phyloP scores from a whole-genome alignment of 23 red algal species.

The Porphyridium purpureum region DNA sequence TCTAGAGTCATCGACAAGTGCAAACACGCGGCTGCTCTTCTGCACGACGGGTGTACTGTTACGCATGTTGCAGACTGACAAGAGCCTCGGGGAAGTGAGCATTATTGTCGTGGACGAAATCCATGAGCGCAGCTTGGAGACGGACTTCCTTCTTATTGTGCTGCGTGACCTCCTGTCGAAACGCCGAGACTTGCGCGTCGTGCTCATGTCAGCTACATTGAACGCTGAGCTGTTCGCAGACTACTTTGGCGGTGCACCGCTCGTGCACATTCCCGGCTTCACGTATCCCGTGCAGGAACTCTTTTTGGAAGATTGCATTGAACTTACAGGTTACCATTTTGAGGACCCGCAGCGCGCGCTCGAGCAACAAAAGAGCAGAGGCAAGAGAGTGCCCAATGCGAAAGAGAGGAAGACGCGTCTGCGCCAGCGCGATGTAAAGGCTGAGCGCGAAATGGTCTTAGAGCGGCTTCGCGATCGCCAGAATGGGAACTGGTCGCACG shows the following conservation, averaged over 20 bases:
- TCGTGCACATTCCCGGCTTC: conserved; percentile 3
- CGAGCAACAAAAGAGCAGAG: no score
- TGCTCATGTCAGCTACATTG: conserved; percentile 25
- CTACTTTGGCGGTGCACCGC: conserved; percentile 10
- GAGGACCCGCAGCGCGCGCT: no score
- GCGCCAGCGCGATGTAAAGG: no score
- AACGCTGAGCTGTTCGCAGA: conserved; percentile 10
- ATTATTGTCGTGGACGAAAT: conserved; percentile 20
- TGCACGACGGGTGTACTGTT: conserved; percentile 22
- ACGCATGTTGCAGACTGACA: conserved; percentile 10
- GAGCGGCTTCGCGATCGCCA: no score
- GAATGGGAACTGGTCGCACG: no score
- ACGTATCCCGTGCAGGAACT: conserved; percentile 9
- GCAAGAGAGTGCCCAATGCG: no score
- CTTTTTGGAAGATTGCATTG: neutral
- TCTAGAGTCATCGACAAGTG: conserved; percentile 5
- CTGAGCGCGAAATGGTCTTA: no score
- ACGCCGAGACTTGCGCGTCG: conserved; percentile 6
- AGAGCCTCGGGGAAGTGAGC: neutral
- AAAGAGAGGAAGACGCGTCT: no score
- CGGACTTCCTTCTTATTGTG: conserved; percentile 19
- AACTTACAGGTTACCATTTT: neutral
- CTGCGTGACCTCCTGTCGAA: conserved; percentile 5
- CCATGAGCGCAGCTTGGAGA: conserved; percentile 21
- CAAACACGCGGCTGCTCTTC: conserved; percentile 10